Percentiles rank a stretch among this genome's conserved stretches.
phyloP scores from a whole-genome alignment of 192 early-diverging fungal species.

The Neocallimastix lanati region DNA sequence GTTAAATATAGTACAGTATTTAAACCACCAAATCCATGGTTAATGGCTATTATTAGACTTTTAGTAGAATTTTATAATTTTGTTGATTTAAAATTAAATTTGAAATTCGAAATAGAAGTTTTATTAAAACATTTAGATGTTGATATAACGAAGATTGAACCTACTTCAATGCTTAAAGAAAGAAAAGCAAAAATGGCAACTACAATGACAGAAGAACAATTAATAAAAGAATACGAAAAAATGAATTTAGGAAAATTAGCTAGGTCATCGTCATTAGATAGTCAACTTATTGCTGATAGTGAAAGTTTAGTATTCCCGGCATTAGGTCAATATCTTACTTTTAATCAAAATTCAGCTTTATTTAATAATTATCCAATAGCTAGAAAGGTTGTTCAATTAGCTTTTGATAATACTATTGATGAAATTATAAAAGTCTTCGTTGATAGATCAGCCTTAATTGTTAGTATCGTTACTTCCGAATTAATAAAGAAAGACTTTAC shows the following conservation, averaged over 20 bases:
- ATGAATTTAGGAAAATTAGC: neutral
- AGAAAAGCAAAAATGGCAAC: neutral
- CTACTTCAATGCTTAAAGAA: neutral
- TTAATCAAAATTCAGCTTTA: conserved; percentile 64
- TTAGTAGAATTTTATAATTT: conserved; percentile 83
- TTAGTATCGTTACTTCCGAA: conserved; percentile 78
- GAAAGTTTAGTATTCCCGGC: neutral
- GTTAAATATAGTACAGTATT: conserved; percentile 68
- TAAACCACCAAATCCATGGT: conserved; percentile 90
- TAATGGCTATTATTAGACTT: conserved; percentile 84
- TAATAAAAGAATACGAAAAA: neutral
- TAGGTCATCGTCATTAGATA: neutral
- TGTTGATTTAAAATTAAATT: conserved; percentile 82
- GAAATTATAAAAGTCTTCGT: conserved; percentile 82
- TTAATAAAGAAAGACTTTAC: conserved; percentile 90
- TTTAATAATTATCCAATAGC: conserved; percentile 70
- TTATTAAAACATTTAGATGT: conserved; percentile 78
- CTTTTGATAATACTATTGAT: conserved; percentile 74
- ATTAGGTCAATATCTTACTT: conserved; percentile 18
- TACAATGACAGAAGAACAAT: neutral
- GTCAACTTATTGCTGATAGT: neutral
- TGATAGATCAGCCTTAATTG: conserved; percentile 81
- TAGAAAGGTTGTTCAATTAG: conserved; percentile 70
- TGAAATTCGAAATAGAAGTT: conserved; percentile 97
- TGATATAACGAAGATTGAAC: conserved; percentile 14